phyloP scores from a whole-genome alignment of 2,329 filamentous ascomycete genomes.

The Fusarium sp. region DNA sequence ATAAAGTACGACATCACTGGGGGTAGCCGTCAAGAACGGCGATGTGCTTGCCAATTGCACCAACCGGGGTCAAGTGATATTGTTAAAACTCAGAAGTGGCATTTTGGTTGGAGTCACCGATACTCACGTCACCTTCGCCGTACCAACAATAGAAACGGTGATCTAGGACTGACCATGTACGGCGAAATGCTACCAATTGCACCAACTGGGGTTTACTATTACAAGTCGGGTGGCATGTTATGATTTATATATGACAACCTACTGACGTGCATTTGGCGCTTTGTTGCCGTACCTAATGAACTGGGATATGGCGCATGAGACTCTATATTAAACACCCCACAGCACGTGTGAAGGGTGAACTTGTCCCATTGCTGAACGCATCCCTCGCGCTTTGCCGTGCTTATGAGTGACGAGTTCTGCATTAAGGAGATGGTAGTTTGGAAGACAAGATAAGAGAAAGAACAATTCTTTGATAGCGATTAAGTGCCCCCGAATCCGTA shows the following conservation, averaged over 20 bases:
- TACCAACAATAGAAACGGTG: no score
- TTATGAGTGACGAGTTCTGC: neutral
- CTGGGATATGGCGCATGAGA: neutral
- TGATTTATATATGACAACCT: accelerated
- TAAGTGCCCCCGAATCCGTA: neutral
- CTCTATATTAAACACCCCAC: neutral
- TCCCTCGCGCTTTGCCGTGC: neutral
- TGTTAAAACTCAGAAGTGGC: neutral
- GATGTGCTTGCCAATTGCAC: neutral
- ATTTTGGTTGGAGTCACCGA: no score
- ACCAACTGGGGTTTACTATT: neutral
- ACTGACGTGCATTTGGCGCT: neutral
- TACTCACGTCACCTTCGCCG: no score
- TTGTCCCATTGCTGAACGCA: neutral
- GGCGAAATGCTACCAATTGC: neutral
- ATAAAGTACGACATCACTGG: no score
- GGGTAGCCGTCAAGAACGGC: neutral
- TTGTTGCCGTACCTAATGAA: neutral
- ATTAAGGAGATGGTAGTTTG: accelerated
- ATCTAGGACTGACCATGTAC: neutral
- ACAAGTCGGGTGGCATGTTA: neutral
- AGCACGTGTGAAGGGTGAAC: neutral
- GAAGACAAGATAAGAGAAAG: neutral
- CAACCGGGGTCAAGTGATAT: neutral
- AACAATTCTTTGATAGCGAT: neutral